These are phyloP conservation scores for Blumeriella jaapii DNA, from an alignment of 2,329 filamentous ascomycete genomes.

Conservation along the genomic window DNA sequence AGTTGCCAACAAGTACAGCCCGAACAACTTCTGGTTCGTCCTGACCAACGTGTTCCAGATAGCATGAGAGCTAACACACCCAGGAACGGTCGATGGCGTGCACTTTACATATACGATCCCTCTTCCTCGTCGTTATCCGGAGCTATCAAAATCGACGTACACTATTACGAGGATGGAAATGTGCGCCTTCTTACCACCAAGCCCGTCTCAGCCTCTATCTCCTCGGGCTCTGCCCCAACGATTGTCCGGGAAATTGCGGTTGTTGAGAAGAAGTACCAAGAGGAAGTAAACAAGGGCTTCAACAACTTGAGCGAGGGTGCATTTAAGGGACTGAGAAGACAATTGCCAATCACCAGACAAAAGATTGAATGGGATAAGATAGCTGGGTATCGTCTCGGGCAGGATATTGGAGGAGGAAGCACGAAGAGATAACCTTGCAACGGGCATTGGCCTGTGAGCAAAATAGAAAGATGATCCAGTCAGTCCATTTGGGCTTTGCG, in stretches of 20 bases:
- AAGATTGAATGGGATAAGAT: slow-evolving; percentile 99
- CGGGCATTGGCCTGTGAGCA: slow-evolving; percentile 9
- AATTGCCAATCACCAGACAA: slow-evolving; percentile 91
- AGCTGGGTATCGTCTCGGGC: slow-evolving; percentile 75
- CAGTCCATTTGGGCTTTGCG: no score
- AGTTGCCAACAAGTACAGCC: slow-evolving; percentile 94
- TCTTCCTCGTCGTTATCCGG: slow-evolving; percentile 60
- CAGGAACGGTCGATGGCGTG: slow-evolving; percentile 95
- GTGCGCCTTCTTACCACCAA: slow-evolving; percentile 89
- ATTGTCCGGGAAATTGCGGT: slow-evolving; percentile 68
- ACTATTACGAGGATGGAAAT: slow-evolving; percentile 99
- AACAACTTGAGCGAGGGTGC: slow-evolving; percentile 80
- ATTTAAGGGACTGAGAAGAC: slow-evolving; percentile 85
- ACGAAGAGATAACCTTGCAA: slow-evolving; percentile 34
- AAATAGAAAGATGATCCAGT: not conserved
- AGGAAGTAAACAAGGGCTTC: slow-evolving; percentile 88
- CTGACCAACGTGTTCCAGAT: no score
- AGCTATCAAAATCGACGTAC: slow-evolving; percentile 83
- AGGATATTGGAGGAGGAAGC: slow-evolving; percentile 64
- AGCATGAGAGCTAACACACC: not conserved
- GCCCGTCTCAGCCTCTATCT: slow-evolving; percentile 49
- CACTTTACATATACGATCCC: slow-evolving; percentile 69
- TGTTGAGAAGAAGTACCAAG: slow-evolving; percentile 86
- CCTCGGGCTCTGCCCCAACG: slow-evolving; percentile 42
- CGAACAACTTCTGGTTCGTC: slow-evolving; percentile 86